Evolutionary conservation across 345 rosid genomes (phyloP).

Genomic region (Pseudoturritis turrita): DNA sequence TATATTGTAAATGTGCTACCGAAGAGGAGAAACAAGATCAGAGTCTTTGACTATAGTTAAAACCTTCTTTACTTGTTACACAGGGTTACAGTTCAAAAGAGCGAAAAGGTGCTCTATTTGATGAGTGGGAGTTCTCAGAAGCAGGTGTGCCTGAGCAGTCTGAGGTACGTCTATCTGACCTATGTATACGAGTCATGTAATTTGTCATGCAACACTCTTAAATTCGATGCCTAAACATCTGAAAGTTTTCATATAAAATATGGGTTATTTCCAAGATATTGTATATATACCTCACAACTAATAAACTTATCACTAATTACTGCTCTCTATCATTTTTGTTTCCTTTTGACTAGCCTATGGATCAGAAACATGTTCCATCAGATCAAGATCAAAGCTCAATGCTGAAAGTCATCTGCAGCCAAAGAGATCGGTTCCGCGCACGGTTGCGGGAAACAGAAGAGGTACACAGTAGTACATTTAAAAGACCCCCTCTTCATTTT

Average conservation of each 20-base stretch:
- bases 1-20: background rate
- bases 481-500: background rate
- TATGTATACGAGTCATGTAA: background rate
- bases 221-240: background rate
- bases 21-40: background rate
- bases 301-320: background rate
- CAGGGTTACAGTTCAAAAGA: conserved; percentile 94
- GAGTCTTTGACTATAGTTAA: background rate
- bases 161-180: conserved; percentile 51
- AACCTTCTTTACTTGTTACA: background rate
- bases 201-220: conserved; percentile 3
- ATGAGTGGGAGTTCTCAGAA: conserved; percentile 94
- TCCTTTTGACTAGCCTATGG: conserved; percentile 47
- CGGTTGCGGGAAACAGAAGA: conserved; percentile 91
- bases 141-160: conserved; percentile 56
- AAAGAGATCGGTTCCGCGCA: conserved; percentile 86
- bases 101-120: conserved; percentile 60
- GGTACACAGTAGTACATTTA: conserved; percentile 34
- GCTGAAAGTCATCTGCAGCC: conserved; percentile 97
- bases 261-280: background rate
- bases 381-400: conserved; percentile 96
- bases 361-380: conserved; percentile 61
- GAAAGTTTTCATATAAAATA: background rate
- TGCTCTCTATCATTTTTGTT: background rate
- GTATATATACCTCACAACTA: background rate